Evolutionary conservation across 2,329 filamentous ascomycete genomes (phyloP).

Genomic region (Colletotrichum spinosum): DNA sequence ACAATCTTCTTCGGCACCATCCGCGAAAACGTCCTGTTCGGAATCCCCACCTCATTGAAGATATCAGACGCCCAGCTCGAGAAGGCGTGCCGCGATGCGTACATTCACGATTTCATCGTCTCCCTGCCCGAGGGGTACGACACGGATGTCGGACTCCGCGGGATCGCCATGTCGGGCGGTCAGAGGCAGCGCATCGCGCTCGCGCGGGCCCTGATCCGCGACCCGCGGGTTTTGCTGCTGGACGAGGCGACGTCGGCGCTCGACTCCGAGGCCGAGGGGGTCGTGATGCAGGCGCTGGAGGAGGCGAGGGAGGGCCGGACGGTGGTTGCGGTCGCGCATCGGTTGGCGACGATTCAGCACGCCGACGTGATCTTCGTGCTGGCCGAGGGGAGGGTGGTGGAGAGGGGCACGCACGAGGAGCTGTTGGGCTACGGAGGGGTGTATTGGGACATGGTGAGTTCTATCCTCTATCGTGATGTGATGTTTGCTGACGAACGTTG

Average conservation of each 20-base stretch:
- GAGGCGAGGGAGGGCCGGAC: conserved; percentile 47
- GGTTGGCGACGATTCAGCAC: conserved; percentile 55
- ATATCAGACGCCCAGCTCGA: conserved; percentile 41
- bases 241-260: conserved; percentile 70
- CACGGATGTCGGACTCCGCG: conserved; percentile 64
- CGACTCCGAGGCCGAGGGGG: conserved; percentile 65
- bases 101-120: conserved; percentile 67
- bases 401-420: conserved; percentile 52
- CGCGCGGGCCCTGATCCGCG: conserved; percentile 64
- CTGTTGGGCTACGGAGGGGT: conserved; percentile 33
- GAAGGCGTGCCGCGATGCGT: conserved; percentile 52
- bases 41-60: conserved; percentile 54
- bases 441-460: conserved; percentile 38
- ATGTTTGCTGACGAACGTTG: conserved; percentile 8
- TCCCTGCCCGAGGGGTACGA: conserved; percentile 63
- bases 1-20: conserved; percentile 62
- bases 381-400: conserved; percentile 53
- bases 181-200: conserved; percentile 68
- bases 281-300: conserved; percentile 57
- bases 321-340: conserved; percentile 56
- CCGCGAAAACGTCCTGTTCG: conserved; percentile 58
- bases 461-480: not conserved
- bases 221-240: conserved; percentile 62
- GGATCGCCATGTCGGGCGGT: conserved; percentile 66
- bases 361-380: conserved; percentile 59